These are phyloP conservation scores for Colletotrichum theobromicola DNA, from an alignment of 2,329 filamentous ascomycete genomes.

Conservation along the genomic window DNA sequence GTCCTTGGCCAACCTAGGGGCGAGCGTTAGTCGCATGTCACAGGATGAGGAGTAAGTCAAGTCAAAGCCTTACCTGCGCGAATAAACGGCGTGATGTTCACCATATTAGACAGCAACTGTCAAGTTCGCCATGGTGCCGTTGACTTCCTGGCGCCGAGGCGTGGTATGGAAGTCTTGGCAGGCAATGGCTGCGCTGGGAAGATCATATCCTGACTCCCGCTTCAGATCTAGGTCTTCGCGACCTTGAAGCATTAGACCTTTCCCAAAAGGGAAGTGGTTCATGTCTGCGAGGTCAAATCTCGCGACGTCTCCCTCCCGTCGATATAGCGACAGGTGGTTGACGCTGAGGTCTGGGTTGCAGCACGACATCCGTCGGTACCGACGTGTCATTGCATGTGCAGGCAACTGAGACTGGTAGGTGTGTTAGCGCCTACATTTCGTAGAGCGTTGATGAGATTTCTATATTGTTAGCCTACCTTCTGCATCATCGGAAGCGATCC, in stretches of 20 bases:
- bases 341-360: background rate
- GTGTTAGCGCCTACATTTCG: constrained; percentile 12
- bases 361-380: background rate
- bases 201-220: background rate
- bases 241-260: background rate
- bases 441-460: background rate
- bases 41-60: background rate
- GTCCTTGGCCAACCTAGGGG: constrained; percentile 23
- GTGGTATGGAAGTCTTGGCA: background rate
- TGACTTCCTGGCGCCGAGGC: background rate
- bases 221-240: background rate
- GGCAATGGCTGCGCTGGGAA: background rate
- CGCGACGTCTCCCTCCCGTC: background rate
- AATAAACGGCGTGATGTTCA: background rate
- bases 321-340: background rate
- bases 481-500: background rate
- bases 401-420: background rate
- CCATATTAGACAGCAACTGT: constrained; percentile 7
- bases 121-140: background rate
- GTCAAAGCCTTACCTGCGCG: constrained; percentile 8
- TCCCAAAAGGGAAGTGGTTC: background rate
- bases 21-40: background rate
- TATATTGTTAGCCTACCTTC: constrained; percentile 6
- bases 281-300: background rate
- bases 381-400: background rate